Base-by-base conservation (phyloP, 2,329 filamentous ascomycete genomes). In the Monosporascus sp. region DNA sequence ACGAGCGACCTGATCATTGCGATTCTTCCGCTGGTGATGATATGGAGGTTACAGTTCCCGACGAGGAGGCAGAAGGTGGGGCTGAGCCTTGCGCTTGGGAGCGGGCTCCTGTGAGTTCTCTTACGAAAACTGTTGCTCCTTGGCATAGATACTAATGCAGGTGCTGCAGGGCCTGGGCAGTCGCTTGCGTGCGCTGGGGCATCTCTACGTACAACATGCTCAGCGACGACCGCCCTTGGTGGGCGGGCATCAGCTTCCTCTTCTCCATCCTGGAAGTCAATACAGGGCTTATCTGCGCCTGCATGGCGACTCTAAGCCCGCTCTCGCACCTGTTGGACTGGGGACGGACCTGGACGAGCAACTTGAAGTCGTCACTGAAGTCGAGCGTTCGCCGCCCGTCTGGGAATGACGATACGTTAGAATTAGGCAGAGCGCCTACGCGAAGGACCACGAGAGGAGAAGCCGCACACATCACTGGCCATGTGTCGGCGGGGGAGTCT, bases 251-350 rank as follows among this genome's bases (percentile, higher is more conserved):
- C 14, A 61, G 62, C 43, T 67, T 67, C 44, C 58, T 60, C 3
- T 65, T 67, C 40, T 65, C 64, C 1, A 66, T 67, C 11, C 57
- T 67, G 45, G 65, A 67, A 37, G 60, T 67, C 2, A 66, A 67
- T 49, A 65, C 63, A 3, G 65, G 65, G 8, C 41, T 67, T 11
- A 67, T 67, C 11, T 67, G 65, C 49, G 61, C 61, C 41, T 67
- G 65, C 53, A 59, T 60, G 5, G 64, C 63, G 22, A 66, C 64
- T 1, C 62, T 65, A 44, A 60, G 56, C 11, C 65, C 64, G 8
- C 55, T 66, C 38, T 56, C 27, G 27, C 27, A 27, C 27, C 0
- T 27, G 27, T 11, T 27, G 27, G 27, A 27, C 27, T 27, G 27
- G 27, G 27, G 27, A 27, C 27, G 27, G 9, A 11, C 27, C 27